Evolutionary conservation across 352 stramenopile genomes (phyloP).

Genomic region (Globisporangium ultimum): DNA sequence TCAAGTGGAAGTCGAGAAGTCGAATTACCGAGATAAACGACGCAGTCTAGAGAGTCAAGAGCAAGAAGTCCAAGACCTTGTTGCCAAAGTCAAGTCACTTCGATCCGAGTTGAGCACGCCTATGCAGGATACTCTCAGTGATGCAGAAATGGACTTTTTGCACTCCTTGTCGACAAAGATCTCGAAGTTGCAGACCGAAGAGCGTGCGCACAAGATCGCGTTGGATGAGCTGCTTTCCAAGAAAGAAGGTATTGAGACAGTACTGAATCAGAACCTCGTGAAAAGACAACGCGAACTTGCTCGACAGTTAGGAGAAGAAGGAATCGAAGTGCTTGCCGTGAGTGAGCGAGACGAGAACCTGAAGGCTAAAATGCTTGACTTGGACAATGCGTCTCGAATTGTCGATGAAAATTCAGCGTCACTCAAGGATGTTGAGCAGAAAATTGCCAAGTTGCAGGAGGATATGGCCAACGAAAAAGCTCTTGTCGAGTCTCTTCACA

Average conservation of each 20-base stretch:
- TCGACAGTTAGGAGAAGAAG: constrained; percentile 52
- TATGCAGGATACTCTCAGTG: constrained; percentile 73
- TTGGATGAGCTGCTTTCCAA: constrained; percentile 89
- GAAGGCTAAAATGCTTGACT: constrained; percentile 90
- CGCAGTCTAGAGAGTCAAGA: constrained; percentile 55
- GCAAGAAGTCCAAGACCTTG: constrained; percentile 59
- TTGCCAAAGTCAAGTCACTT: constrained; percentile 47
- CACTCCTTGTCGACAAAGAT: constrained; percentile 68
- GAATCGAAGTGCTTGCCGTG: constrained; percentile 49
- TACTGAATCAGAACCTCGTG: constrained; percentile 92
- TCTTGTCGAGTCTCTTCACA: constrained; percentile 44
- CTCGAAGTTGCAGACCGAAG: constrained; percentile 79
- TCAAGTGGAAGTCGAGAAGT: constrained; percentile 67
- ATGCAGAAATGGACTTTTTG: constrained; percentile 43
- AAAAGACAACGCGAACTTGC: constrained; percentile 74
- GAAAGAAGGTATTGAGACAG: constrained; percentile 85
- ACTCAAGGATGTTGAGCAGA: constrained; percentile 62
- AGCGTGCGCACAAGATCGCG: constrained; percentile 73
- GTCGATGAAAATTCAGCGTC: constrained; percentile 62
- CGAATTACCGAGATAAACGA: constrained; percentile 50
- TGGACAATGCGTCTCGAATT: constrained; percentile 73
- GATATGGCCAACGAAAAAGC: constrained; percentile 44
- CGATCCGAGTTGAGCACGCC: constrained; percentile 57
- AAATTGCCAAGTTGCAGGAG: constrained; percentile 51
- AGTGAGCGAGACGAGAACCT: constrained; percentile 65